phyloP scores from a whole-genome alignment of 345 rosid genomes.

The Boechera stricta region DNA sequence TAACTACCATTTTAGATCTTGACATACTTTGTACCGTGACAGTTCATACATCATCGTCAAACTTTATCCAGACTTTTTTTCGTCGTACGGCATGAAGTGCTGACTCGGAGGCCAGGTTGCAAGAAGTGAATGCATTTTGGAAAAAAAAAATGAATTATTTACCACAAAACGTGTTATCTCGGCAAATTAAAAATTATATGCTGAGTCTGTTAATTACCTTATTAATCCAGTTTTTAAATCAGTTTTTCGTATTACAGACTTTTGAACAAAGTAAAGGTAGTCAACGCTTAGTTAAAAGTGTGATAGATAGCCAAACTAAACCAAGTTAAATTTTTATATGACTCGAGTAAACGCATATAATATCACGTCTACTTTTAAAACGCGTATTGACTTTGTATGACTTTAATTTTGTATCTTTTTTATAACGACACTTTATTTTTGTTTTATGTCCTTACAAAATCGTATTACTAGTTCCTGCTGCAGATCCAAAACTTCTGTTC shows the following conservation, averaged over 20 bases:
- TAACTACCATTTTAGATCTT: background rate
- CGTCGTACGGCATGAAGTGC: background rate
- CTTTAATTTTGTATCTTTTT: background rate
- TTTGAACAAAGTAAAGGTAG: conserved; percentile 32
- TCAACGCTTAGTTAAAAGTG: conserved; percentile 38
- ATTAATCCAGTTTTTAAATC: background rate
- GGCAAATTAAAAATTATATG: background rate
- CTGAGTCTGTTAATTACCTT: background rate
- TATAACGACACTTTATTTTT: background rate
- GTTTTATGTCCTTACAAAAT: conserved; percentile 18
- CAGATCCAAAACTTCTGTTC: conserved; percentile 1
- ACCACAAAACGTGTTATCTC: background rate
- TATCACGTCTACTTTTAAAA: conserved; percentile 27
- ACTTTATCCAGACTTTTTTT: background rate
- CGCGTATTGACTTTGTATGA: conserved; percentile 39
- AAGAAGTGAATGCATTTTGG: background rate
- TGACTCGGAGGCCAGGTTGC: background rate
- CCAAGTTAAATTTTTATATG: background rate
- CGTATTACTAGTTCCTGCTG: background rate
- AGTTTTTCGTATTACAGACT: conserved; percentile 6
- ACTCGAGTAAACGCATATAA: conserved; percentile 41
- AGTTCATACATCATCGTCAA: background rate
- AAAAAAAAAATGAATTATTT: background rate
- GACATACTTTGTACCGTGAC: background rate
- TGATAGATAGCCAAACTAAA: conserved; percentile 2